A percentile compares a stretch with the other conserved stretches of the same genome.
These are phyloP conservation scores for Termitomyces sp. DNA, from an alignment of 768 basidiomycete genomes.

Conservation along the genomic window DNA sequence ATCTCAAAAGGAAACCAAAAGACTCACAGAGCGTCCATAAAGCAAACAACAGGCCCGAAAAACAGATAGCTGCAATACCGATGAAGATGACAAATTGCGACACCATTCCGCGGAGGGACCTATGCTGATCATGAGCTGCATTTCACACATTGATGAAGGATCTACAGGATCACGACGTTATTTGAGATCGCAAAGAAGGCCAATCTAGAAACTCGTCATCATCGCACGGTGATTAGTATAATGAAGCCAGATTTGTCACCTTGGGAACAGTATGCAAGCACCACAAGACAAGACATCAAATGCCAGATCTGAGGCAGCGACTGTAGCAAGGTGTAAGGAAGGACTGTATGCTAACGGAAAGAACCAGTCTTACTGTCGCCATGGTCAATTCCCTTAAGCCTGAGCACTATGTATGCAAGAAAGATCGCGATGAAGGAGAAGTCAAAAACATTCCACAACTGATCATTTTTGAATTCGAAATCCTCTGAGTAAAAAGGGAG, in stretches of 20 bases:
- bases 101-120: slow-evolving; percentile 80
- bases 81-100: slow-evolving; percentile 78
- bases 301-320: slow-evolving; percentile 50
- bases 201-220: slow-evolving; percentile 33
- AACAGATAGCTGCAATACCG: slow-evolving; percentile 69
- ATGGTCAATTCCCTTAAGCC: slow-evolving; percentile 55
- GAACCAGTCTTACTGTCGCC: slow-evolving; percentile 40
- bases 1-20: neutral
- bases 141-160: neutral
- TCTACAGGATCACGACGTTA: slow-evolving; percentile 74
- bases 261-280: slow-evolving; percentile 81
- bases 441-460: slow-evolving; percentile 94
- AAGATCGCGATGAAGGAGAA: slow-evolving; percentile 69
- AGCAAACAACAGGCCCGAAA: slow-evolving; percentile 65
- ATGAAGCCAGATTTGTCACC: slow-evolving; percentile 32
- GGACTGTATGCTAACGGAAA: neutral
- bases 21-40: slow-evolving; percentile 39
- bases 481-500: neutral
- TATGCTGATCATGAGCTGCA: slow-evolving; percentile 21
- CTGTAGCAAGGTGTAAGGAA: slow-evolving; percentile 20
- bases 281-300: slow-evolving; percentile 85
- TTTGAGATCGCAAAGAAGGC: slow-evolving; percentile 80
- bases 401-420: slow-evolving; percentile 57
- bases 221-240: neutral
- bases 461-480: slow-evolving; percentile 1